Percentiles rank a stretch among this genome's conserved stretches.
These are phyloP conservation scores for Blastobotrys mokoenaii DNA, from an alignment of 805 yeast genomes.

Conservation along the genomic window DNA sequence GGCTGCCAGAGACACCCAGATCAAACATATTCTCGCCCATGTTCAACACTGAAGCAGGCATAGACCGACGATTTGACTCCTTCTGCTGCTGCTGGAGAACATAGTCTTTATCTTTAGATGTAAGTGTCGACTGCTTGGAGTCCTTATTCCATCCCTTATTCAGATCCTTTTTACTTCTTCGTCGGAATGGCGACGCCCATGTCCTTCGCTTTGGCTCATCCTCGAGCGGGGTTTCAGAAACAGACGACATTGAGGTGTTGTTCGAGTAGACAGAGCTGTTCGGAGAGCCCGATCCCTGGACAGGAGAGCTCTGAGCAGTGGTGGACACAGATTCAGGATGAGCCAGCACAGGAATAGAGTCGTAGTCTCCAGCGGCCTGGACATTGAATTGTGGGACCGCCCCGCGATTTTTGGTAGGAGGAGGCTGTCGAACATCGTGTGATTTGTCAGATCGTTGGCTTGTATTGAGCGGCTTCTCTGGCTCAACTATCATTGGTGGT, in stretches of 20 bases:
- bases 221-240: slow-evolving; percentile 8
- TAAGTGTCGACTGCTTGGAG: slow-evolving; percentile 9
- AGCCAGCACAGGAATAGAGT: slow-evolving; percentile 12
- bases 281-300: slow-evolving; percentile 15
- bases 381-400: neutral
- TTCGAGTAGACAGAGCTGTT: slow-evolving; percentile 20
- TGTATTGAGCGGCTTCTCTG: neutral
- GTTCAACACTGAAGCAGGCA: slow-evolving; percentile 13
- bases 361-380: slow-evolving; percentile 5
- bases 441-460: neutral
- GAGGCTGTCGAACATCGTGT: neutral
- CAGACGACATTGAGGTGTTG: slow-evolving; percentile 15
- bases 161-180: slow-evolving; percentile 29
- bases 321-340: slow-evolving; percentile 12
- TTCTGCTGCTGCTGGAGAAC: slow-evolving; percentile 1
- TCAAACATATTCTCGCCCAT: slow-evolving; percentile 27
- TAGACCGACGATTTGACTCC: slow-evolving; percentile 1
- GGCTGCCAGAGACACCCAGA: slow-evolving; percentile 16
- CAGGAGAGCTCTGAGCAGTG: slow-evolving; percentile 17
- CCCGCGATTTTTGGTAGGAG: neutral
- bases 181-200: slow-evolving; percentile 39
- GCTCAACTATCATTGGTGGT: neutral
- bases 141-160: slow-evolving; percentile 19
- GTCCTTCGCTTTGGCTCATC: slow-evolving; percentile 22
- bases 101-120: slow-evolving; percentile 12